Percentiles rank a stretch among this genome's conserved stretches.
Evolutionary conservation across 139 green algal genomes (phyloP).

Genomic region (Zygnema circumcarinatum): DNA sequence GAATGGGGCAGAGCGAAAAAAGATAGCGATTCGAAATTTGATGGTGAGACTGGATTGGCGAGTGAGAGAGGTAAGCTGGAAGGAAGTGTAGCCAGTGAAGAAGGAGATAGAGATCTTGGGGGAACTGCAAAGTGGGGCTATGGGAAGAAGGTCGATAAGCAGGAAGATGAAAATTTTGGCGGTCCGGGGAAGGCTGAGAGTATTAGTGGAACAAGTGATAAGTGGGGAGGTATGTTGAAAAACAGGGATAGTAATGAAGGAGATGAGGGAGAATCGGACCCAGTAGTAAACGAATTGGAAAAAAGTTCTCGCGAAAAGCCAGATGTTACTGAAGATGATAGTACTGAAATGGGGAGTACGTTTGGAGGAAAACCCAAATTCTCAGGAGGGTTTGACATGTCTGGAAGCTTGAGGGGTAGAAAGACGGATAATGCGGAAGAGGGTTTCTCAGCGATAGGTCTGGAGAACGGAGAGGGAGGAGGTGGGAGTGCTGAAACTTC

Average conservation of each 20-base stretch:
- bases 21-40: background rate
- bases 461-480: constrained; percentile 2
- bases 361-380: too few relatives aligned
- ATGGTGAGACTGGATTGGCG: too few relatives aligned
- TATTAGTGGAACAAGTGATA: background rate
- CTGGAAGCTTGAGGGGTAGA: too few relatives aligned
- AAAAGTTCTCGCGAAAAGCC: background rate
- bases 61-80: background rate
- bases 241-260: background rate
- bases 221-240: background rate
- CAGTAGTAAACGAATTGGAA: background rate
- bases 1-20: background rate
- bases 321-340: background rate
- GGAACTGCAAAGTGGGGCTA: background rate
- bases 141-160: background rate
- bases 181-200: background rate
- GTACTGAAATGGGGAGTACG: background rate
- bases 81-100: background rate
- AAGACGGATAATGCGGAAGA: too few relatives aligned
- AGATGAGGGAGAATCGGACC: background rate
- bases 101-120: background rate
- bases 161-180: background rate
- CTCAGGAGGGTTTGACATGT: too few relatives aligned
- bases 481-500: background rate
- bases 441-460: background rate